Evolutionary conservation across 169 alveolate species (phyloP).

Genomic region (Amoebophrya sp.): DNA sequence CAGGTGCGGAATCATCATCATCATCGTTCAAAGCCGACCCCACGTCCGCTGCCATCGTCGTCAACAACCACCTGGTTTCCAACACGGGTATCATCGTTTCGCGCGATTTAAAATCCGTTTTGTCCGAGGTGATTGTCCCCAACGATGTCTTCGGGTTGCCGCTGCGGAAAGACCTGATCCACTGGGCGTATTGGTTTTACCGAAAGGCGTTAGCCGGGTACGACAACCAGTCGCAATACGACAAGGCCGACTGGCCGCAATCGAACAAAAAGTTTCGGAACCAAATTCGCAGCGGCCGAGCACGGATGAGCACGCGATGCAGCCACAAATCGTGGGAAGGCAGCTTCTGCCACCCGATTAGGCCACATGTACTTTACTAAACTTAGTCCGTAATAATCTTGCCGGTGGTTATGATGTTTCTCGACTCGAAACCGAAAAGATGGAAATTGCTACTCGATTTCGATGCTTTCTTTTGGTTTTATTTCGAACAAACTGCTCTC

Average conservation of each 20-base stretch:
- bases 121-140: slow-evolving; percentile 53
- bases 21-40: not conserved
- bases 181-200: slow-evolving; percentile 41
- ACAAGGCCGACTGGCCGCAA: not conserved
- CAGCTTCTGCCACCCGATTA: not conserved
- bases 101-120: not conserved
- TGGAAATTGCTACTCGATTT: too few species aligned
- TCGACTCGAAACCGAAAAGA: too few species aligned
- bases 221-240: not conserved
- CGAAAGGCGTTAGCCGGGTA: not conserved
- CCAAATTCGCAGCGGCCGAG: not conserved
- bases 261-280: not conserved
- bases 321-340: not conserved
- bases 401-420: too few species aligned
- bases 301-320: not conserved
- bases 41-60: not conserved
- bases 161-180: slow-evolving; percentile 65
- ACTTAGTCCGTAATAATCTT: too few species aligned
- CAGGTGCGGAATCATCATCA: too few species aligned
- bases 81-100: not conserved
- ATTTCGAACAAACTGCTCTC: too few species aligned
- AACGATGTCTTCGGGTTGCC: slow-evolving; percentile 70
- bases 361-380: not conserved
- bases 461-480: too few species aligned
- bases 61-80: not conserved